Evolutionary conservation across 1,284 basidiomycete genomes (phyloP).

Genomic region (Hypsizygus ulmarius): DNA sequence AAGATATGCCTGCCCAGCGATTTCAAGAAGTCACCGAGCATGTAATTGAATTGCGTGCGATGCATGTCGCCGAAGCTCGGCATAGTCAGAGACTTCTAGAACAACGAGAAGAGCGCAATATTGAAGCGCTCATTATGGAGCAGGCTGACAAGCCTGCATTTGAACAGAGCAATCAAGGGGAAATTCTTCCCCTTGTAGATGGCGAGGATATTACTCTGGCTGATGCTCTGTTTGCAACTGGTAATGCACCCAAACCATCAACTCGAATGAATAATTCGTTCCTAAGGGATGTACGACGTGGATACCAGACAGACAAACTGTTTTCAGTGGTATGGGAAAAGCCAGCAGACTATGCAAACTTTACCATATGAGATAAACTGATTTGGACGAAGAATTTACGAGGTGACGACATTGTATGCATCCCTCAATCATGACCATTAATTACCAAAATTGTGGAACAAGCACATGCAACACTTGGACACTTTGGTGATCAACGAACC

Average conservation of each 20-base stretch:
- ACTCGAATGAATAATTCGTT: too few species aligned
- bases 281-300: too few species aligned
- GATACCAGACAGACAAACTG: too few species aligned
- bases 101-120: background rate
- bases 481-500: slow-evolving; percentile 25
- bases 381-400: slow-evolving; percentile 19
- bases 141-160: too few species aligned
- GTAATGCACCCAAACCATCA: too few species aligned
- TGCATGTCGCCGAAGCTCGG: background rate
- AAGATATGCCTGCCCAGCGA: slow-evolving; percentile 19
- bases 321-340: too few species aligned
- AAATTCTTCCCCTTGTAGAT: too few species aligned
- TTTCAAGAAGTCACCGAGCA: background rate
- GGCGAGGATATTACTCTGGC: too few species aligned
- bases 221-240: too few species aligned
- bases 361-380: too few species aligned
- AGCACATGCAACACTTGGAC: slow-evolving; percentile 25
- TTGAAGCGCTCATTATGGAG: slow-evolving; percentile 5
- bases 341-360: too few species aligned
- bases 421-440: slow-evolving; percentile 15
- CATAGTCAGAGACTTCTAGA: slow-evolving; percentile 3
- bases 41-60: slow-evolving; percentile 1
- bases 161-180: too few species aligned
- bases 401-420: slow-evolving; percentile 15
- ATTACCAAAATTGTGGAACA: slow-evolving; percentile 23